These are phyloP conservation scores for Malus hybrid DNA, from an alignment of 331 rosid genomes.

Conservation along the genomic window DNA sequence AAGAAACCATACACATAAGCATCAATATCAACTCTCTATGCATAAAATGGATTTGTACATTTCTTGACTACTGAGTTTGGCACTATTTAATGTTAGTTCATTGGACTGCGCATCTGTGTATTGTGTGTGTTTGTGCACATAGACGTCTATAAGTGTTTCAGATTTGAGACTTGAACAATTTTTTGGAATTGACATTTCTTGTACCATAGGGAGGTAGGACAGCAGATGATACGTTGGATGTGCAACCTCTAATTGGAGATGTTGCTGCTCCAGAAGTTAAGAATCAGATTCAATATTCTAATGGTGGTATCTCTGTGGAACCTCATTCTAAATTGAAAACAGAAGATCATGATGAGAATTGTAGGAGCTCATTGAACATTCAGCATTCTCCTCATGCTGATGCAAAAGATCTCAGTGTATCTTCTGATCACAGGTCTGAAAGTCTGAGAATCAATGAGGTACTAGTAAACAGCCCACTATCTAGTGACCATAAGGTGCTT, in stretches of 20 bases:
- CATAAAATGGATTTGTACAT: not conserved
- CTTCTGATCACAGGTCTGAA: slow-evolving; percentile 38
- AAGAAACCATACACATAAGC: not conserved
- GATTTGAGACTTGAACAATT: slow-evolving; percentile 16
- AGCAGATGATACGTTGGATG: slow-evolving; percentile 29
- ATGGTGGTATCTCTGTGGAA: slow-evolving; percentile 31
- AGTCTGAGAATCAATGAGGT: slow-evolving; percentile 34
- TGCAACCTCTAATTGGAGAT: slow-evolving; percentile 32
- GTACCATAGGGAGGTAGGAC: slow-evolving; percentile 57
- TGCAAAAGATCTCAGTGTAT: slow-evolving; percentile 34
- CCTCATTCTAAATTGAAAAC: slow-evolving; percentile 38
- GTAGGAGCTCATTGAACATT: slow-evolving; percentile 28
- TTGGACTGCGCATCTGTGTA: not conserved
- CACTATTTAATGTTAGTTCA: not conserved
- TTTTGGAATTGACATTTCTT: slow-evolving; percentile 31
- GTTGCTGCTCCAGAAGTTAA: slow-evolving; percentile 27
- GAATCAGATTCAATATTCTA: slow-evolving; percentile 41
- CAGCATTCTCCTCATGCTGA: slow-evolving; percentile 44
- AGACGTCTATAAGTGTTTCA: not conserved
- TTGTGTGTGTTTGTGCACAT: not conserved
- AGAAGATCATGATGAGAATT: slow-evolving; percentile 40
- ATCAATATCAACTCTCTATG: not conserved
- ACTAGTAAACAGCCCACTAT: slow-evolving; percentile 21
- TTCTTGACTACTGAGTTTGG: not conserved
- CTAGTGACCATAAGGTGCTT: slow-evolving; percentile 41